A percentile compares a stretch with the other conserved stretches of the same genome.
Evolutionary conservation across 2,329 filamentous ascomycete species (phyloP).

Genomic region (Torrubiella hemipterigena): DNA sequence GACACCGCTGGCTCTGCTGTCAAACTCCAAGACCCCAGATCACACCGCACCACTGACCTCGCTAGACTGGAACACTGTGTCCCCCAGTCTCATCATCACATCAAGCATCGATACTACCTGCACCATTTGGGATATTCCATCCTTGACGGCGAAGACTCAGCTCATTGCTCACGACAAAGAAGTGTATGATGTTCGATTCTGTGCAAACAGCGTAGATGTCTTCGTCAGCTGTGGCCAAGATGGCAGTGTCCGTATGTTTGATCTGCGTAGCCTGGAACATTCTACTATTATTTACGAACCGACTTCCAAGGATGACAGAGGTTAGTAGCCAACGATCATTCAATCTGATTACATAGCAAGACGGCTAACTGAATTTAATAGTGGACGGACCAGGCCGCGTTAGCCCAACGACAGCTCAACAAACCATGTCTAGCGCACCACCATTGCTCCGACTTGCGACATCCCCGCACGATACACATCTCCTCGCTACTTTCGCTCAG

Average conservation of each 20-base stretch:
- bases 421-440: constrained; percentile 65
- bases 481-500: constrained; percentile 92
- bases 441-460: constrained; percentile 73
- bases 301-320: constrained; percentile 68
- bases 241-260: constrained; percentile 97
- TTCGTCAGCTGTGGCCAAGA: constrained; percentile 97
- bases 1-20: constrained; percentile 82
- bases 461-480: constrained; percentile 88
- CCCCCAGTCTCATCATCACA: constrained; percentile 93
- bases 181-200: constrained; percentile 96
- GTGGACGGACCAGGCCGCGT: constrained; percentile 50
- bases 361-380: constrained; percentile 13
- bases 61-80: constrained; percentile 95
- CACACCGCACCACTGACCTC: constrained; percentile 95
- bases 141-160: constrained; percentile 93
- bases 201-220: constrained; percentile 94
- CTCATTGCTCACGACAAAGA: constrained; percentile 98
- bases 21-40: constrained; percentile 96
- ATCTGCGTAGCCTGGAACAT: constrained; percentile 88
- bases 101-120: constrained; percentile 98
- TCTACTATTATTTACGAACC: constrained; percentile 99
- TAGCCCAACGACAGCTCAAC: constrained; percentile 64
- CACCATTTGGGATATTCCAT: constrained; percentile 99
- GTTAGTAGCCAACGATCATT: constrained; percentile 26
- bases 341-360: constrained; percentile 1